A percentile compares a stretch with the other conserved stretches of the same genome.
Conservation (phyloP, 2,329 filamentous ascomycete species). For the Stenocarpella maydis region DNA sequence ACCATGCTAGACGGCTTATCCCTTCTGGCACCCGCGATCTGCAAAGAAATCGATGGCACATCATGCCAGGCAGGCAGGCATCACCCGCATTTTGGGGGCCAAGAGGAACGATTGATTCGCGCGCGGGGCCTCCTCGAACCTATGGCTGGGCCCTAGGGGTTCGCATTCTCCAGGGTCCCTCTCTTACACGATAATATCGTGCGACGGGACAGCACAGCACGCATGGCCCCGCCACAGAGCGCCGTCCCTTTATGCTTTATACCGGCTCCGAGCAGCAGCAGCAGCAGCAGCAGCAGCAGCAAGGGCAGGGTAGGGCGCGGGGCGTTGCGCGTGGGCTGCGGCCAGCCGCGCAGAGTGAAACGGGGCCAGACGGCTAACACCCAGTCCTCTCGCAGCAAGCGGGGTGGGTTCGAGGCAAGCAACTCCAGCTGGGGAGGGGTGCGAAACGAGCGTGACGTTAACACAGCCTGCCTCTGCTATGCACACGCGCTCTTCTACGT, state of each 20-base stretch:
- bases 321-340: neutral
- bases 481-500: neutral
- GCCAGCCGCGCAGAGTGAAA: constrained; percentile 22
- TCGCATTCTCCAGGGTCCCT: neutral
- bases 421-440: constrained; percentile 15
- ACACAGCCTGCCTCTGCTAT: constrained; percentile 16
- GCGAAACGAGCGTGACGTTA: constrained; percentile 24
- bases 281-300: neutral
- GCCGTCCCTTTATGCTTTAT: constrained; percentile 18
- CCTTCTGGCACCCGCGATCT: constrained; percentile 22
- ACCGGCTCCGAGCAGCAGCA: neutral
- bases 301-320: neutral
- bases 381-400: constrained; percentile 4
- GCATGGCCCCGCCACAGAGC: neutral
- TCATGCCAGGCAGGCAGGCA: neutral
- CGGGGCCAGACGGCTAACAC: constrained; percentile 9
- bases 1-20: constrained; percentile 17
- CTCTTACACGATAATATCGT: neutral
- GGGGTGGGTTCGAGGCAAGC: constrained; percentile 9
- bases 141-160: constrained; percentile 10
- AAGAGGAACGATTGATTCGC: neutral
- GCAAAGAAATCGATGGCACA: constrained; percentile 1
- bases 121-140: constrained; percentile 4
- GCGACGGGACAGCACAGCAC: neutral
- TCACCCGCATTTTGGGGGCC: constrained; percentile 1